Base-by-base conservation (phyloP, 1,284 basidiomycete species). In the Malassezia vespertilionis region DNA sequence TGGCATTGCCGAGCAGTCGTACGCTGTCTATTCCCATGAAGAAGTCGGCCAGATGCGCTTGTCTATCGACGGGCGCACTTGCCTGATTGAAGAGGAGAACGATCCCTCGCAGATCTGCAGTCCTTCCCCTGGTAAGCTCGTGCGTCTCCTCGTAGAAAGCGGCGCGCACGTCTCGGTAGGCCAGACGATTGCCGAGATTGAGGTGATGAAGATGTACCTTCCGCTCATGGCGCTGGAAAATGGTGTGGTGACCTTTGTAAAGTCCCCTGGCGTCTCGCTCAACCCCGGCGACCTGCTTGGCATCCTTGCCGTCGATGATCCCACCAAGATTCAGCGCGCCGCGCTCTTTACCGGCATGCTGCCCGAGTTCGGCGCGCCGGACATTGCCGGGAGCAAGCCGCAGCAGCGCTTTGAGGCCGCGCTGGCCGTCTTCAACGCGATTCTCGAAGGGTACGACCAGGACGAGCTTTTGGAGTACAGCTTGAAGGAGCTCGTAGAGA, bases 251-350 rank as follows among this genome's bases (percentile, higher is more conserved):
- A 57, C 60, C 34, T 84, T 97, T 69, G 88, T 97, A 72, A 97
- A 96, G 76, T 89, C 96, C 69, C 86, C 91, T 42, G 93, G 93
- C 61, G 85, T 91, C 63, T 88, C 87, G 57, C 80, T 99, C 49
- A 85, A 87, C 61, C 86, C 90, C n/a, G 93, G 93, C 38, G 93
- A 96, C 72, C 89, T 97, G 55, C 81, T 99, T 53, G 93, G 93
- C 75, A 91, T 97, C 69, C 78, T 97, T 42, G 87, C 87, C 14
- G 81, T 97, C 48, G 93, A 97, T 70, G 91, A 97, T 72, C 93
- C 93, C 28, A 80, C 82, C 60, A 88, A 89, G 57, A 93, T 97
- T 65, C 93, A 88, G 73, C 91, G 96, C 64, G 93, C 93, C 53
- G 95, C 90, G 75, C 91, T 91, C 1, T 97, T 96, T 72, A 87